A percentile compares a stretch with the other conserved stretches of the same genome.
Conservation (phyloP, 805 yeast species). For the Sporopachydermia lactativora region DNA sequence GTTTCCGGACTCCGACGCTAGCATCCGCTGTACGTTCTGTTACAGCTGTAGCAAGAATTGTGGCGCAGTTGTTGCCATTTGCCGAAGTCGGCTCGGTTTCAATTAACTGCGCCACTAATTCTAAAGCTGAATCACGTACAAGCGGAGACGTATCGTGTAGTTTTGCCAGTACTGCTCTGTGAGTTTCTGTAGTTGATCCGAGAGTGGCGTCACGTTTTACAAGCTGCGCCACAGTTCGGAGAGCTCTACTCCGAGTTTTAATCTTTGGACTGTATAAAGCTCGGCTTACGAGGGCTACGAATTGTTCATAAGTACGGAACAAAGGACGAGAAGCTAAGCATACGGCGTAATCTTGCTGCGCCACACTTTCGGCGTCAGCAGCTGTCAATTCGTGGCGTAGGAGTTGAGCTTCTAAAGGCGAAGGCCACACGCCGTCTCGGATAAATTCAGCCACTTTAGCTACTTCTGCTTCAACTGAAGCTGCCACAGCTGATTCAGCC, state of each 20-base stretch:
- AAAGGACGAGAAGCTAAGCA: constrained; percentile 10
- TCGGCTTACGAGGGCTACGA: constrained; percentile 33
- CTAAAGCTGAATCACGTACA: constrained; percentile 66
- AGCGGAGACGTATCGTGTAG: constrained; percentile 51
- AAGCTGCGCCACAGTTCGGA: constrained; percentile 44
- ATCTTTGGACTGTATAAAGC: constrained; percentile 34
- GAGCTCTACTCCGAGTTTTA: constrained; percentile 46
- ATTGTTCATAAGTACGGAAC: constrained; percentile 32
- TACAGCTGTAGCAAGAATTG: constrained; percentile 36
- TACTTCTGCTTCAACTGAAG: constrained; percentile 5
- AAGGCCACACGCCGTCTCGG: constrained; percentile 1
- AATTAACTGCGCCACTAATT: constrained; percentile 37
- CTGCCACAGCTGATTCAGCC: constrained; percentile 4
- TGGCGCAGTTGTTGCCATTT: too few species aligned
- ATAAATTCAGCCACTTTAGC: constrained; percentile 5
- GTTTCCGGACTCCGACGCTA: constrained; percentile 50
- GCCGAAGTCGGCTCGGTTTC: too few species aligned
- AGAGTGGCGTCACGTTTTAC: constrained; percentile 39
- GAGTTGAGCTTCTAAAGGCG: not conserved
- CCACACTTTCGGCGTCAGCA: not conserved
- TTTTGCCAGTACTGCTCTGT: constrained; percentile 33
- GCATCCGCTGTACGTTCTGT: constrained; percentile 38
- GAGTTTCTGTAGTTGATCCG: constrained; percentile 35
- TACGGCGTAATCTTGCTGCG: not conserved
- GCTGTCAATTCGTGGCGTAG: not conserved